Evolutionary conservation across 495 filamentous ascomycete genomes (phyloP), one percentile per base, ranked within the genome.

Genomic region (Aspergillus steynii): DNA sequence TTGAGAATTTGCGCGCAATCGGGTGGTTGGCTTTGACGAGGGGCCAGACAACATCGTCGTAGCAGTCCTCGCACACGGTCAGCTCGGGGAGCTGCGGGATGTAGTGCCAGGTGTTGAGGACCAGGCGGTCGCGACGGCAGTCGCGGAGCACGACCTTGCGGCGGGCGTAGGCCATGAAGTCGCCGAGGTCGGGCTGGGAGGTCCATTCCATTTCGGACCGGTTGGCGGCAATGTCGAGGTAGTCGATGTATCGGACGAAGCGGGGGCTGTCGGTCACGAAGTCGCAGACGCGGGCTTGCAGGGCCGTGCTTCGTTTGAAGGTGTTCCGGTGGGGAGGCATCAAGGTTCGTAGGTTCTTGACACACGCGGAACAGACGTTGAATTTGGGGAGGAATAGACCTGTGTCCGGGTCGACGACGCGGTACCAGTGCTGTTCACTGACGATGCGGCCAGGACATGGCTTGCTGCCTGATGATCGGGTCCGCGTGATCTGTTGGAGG

Each of bases 21-120:
- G 80, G 73, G 34, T 77, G 76, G 29, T 77, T 70, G 2, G 75
- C 68, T 42, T 81, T 73, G 10, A 85, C 78, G 26, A 85, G 73
- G 3, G 90, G 91, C 79, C 82, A 85, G 8, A 93, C 83, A 1
- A 89, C 82, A 4, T 85, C 81, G 10, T 85, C 82, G 70, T 87
- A 93, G 73, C 90, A 91, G 68, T 88, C 85, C 62, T 87, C 83
- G 73, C 88, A 91, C 52, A 88, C 82, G 5, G 85, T 87, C 62
- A 91, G 79, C 51, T 88, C 84, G 26, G 86, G 86, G 1, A 90
- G 71, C 12, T 75, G 65, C 1, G 86, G 82, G 56, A 88, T 87
- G 64, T 82, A 83, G 70, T 90, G 82, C 87, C 87, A 90, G 1
- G 73, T 74, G 52, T 73, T 71, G 34, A 75, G 62, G 14, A 83